These are phyloP conservation scores for Kwoniella bestiolae DNA, from an alignment of 768 basidiomycete species.

Conservation along the genomic window DNA sequence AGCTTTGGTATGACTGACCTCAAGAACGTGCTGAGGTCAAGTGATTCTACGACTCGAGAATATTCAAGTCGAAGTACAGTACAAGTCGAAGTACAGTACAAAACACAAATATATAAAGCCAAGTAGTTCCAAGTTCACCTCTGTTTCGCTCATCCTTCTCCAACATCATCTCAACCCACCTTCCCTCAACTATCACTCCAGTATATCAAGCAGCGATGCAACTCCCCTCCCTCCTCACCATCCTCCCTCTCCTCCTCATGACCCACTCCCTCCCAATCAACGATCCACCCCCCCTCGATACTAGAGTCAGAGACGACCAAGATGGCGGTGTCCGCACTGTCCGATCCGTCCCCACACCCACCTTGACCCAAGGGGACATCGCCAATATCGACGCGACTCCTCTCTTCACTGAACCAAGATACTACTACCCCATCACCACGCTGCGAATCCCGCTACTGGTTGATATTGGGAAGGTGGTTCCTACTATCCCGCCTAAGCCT, in stretches of 20 bases:
- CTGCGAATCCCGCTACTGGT: background rate
- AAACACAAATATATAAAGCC: no score
- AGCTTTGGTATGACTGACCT: no score
- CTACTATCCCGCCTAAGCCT: background rate
- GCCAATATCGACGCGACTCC: background rate
- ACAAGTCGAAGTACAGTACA: no score
- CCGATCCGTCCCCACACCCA: background rate
- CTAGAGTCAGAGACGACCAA: background rate
- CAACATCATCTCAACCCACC: no score
- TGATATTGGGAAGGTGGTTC: background rate
- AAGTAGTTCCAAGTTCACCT: no score
- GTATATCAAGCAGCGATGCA: background rate
- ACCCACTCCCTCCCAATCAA: background rate
- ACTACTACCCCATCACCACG: background rate
- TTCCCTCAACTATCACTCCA: no score
- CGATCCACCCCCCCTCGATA: no score
- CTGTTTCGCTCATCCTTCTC: no score
- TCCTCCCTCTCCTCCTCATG: background rate
- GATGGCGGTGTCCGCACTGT: background rate
- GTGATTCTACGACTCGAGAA: no score
- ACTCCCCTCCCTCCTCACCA: background rate
- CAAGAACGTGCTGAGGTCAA: no score
- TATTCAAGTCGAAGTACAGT: no score
- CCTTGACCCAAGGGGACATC: background rate
- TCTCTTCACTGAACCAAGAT: background rate